A percentile compares a stretch with the other conserved stretches of the same genome.
phyloP scores from a whole-genome alignment of 2,329 filamentous ascomycete genomes.

The Fusarium sp. region DNA sequence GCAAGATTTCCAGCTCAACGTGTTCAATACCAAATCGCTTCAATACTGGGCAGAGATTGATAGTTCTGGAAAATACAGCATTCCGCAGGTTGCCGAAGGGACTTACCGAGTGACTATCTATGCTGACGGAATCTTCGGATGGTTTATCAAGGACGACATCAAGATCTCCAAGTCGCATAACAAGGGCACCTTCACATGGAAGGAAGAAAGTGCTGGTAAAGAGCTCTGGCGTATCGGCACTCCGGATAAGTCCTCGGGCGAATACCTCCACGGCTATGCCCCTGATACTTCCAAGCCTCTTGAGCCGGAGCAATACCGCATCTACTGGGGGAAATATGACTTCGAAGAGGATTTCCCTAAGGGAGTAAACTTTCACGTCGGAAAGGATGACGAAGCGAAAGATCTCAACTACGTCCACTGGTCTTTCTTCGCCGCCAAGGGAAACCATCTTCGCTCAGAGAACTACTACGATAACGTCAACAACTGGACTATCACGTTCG shows the following conservation, averaged over 20 bases:
- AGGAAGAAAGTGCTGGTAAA: conserved; percentile 23
- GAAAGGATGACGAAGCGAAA: conserved; percentile 57
- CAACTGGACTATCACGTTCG: conserved; percentile 68
- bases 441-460: conserved; percentile 56
- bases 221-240: conserved; percentile 34
- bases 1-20: conserved; percentile 53
- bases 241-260: conserved; percentile 66
- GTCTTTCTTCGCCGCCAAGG: conserved; percentile 68
- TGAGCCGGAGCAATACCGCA: conserved; percentile 64
- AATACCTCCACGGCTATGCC: conserved; percentile 67
- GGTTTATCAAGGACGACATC: conserved; percentile 49
- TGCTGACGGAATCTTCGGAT: conserved; percentile 33
- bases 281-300: conserved; percentile 60
- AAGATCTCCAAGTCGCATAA: conserved; percentile 50
- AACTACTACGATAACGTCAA: conserved; percentile 60
- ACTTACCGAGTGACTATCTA: conserved; percentile 35
- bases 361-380: conserved; percentile 66
- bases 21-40: conserved; percentile 60
- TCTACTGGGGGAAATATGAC: conserved; percentile 70
- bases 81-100: conserved; percentile 29
- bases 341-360: conserved; percentile 67
- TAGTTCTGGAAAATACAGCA: conserved; percentile 50
- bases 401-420: conserved; percentile 73
- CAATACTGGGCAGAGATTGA: conserved; percentile 70
- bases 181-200: conserved; percentile 10